These are phyloP conservation scores for Phytophthora chlamydospora DNA, from an alignment of 352 stramenopile genomes.

Conservation along the genomic window DNA sequence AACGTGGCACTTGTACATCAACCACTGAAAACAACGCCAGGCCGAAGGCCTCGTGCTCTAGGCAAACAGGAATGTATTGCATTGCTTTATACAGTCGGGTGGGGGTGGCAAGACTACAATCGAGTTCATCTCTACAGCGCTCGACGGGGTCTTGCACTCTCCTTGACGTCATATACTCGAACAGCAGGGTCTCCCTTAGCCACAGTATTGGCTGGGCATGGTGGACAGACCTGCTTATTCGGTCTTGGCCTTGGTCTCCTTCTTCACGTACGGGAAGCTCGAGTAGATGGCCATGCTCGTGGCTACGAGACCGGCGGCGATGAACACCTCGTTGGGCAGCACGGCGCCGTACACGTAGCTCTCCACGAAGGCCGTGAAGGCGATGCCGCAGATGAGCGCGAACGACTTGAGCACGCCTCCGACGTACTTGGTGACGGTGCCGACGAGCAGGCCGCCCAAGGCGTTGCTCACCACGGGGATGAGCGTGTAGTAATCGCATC, in stretches of 20 bases:
- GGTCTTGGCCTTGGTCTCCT: slow-evolving; percentile 40
- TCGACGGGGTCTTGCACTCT: too few species aligned
- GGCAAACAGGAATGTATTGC: background rate
- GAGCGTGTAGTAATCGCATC: slow-evolving; percentile 76
- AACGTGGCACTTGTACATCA: too few species aligned
- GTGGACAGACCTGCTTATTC: slow-evolving; percentile 20
- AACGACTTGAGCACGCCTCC: slow-evolving; percentile 93
- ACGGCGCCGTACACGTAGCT: slow-evolving; percentile 69
- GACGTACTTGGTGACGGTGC: slow-evolving; percentile 88
- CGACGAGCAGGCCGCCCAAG: slow-evolving; percentile 83
- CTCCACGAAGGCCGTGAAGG: slow-evolving; percentile 86
- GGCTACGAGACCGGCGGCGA: slow-evolving; percentile 72
- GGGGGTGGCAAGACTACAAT: background rate
- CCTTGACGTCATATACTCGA: background rate
- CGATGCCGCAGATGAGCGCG: slow-evolving; percentile 87
- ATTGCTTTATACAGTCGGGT: background rate
- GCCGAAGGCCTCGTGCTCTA: background rate
- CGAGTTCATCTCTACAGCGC: too few species aligned
- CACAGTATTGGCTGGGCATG: too few species aligned
- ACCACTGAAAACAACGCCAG: slow-evolving; percentile 1
- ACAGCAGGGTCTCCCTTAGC: too few species aligned
- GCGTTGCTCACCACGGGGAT: slow-evolving; percentile 86
- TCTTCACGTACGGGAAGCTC: slow-evolving; percentile 65
- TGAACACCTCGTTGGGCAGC: slow-evolving; percentile 65
- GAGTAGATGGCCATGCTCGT: slow-evolving; percentile 80